Percentiles rank a stretch among this genome's conserved stretches.
phyloP scores from a whole-genome alignment of 768 basidiomycete species.

The Hydnum rufescens region DNA sequence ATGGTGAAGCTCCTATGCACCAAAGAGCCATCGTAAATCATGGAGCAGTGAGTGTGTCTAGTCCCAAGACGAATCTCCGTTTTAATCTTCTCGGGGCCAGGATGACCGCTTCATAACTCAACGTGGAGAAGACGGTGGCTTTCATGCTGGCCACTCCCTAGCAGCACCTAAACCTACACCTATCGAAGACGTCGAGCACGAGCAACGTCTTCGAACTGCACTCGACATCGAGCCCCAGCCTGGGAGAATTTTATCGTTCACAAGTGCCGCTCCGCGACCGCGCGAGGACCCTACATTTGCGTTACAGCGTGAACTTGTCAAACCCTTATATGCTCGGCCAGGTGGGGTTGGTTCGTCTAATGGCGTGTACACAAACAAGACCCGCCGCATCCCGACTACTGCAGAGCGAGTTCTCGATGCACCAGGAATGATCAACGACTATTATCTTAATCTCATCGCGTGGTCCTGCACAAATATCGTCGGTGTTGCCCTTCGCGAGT shows the following conservation, averaged over 20 bases:
- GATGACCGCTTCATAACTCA: constrained; percentile 59
- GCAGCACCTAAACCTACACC: constrained; percentile 27
- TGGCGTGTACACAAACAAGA: constrained; percentile 42
- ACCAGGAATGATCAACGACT: constrained; percentile 70
- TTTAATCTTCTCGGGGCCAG: constrained; percentile 17
- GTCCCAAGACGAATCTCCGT: not conserved
- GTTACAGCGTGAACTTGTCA: constrained; percentile 57
- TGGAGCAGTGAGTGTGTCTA: not conserved
- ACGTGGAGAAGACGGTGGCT: constrained; percentile 21
- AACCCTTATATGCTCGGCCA: constrained; percentile 50
- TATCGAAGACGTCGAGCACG: constrained; percentile 35
- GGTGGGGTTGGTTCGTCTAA: constrained; percentile 44
- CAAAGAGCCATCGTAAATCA: not conserved
- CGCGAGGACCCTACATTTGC: constrained; percentile 57
- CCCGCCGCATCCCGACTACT: constrained; percentile 64
- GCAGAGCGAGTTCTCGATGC: constrained; percentile 93
- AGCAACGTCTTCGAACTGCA: constrained; percentile 55
- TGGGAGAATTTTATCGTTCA: constrained; percentile 71
- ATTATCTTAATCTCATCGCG: constrained; percentile 83
- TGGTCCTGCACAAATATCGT: constrained; percentile 80
- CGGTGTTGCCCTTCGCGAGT: constrained; percentile 72
- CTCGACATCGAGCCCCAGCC: constrained; percentile 50
- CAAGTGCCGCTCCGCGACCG: constrained; percentile 64
- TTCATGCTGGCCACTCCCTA: constrained; percentile 45
- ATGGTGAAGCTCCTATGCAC: not conserved